Evolutionary conservation across 805 yeast genomes (phyloP), one percentile per base, ranked within the genome.

Genomic region (Komagataella pseudopastoris): DNA sequence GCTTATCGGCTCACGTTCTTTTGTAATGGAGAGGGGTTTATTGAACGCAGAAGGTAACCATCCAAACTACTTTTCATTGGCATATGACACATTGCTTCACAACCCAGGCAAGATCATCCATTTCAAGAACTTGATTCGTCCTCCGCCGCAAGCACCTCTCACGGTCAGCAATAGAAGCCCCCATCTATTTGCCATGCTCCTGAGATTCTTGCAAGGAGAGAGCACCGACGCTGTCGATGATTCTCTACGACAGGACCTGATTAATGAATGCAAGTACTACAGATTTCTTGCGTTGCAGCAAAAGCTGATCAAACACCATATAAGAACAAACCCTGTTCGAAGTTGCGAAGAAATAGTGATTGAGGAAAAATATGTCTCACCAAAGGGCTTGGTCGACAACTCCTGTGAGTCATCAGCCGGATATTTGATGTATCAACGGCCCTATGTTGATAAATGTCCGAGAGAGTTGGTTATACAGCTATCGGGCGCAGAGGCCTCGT

Each of bases 281-380:
- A 71, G 91, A 48, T 83, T 89, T 57, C 67, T 78, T 48, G 88
- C 81, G 44, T 68, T 89, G 44, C 95, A 85, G 61, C 95, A 88
- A 66, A 66, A 73, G 54, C 61, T 89, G 22, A 64, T 85, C n/a
- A 74, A 75, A 49, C 77, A 75, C 57, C 63, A 63, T 23, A 70
- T 84, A 10, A 54, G 66, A 1, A 62, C 63, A 48, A 83, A 85
- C 57, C 84, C 87, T 0, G 71, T 77, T 55, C 60, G 71, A 0
- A 57, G 61, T 2, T 55, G 58, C 1, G 80, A 80, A 56, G 93
- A 85, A 56, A 84, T 89, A 7, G 56, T 78, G 1, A 52, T 87
- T 2, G 62, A 70, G 23, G 53, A 81, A 44, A 56, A 62, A 43
- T 82, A 84, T 61, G 46, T 83, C 17, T 67, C 66, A 49, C 60